Conservation (phyloP, 176 grass and related monocot genomes). For the Calamus simplicifolius region DNA sequence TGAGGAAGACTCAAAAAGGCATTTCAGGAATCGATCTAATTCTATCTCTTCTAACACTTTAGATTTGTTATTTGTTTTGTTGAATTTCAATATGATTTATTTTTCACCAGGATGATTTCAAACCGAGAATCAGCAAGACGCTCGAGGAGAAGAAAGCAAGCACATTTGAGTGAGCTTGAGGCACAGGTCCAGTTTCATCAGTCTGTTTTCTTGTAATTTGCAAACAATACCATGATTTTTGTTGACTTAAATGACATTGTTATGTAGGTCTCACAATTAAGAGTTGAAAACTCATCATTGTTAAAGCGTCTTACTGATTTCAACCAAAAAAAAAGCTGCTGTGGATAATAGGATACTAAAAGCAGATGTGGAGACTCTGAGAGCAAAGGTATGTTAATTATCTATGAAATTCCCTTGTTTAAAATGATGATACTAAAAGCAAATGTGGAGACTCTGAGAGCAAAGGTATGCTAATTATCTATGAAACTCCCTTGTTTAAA, state of each 20-base stretch:
- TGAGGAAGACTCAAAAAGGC: too few species aligned
- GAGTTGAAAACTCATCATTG: slow-evolving; percentile 51
- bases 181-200: slow-evolving; percentile 31
- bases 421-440: slow-evolving; percentile 30
- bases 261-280: slow-evolving; percentile 42
- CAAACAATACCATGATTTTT: too few species aligned
- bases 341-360: slow-evolving; percentile 53
- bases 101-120: slow-evolving; percentile 48
- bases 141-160: slow-evolving; percentile 78
- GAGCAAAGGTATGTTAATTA: slow-evolving; percentile 40
- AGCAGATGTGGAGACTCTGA: slow-evolving; percentile 49
- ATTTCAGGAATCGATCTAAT: too few species aligned
- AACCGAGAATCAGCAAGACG: slow-evolving; percentile 77
- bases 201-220: not conserved
- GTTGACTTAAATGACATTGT: not conserved
- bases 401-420: not conserved
- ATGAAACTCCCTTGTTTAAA: not conserved
- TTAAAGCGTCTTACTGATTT: slow-evolving; percentile 40
- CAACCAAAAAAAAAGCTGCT: slow-evolving; percentile 36
- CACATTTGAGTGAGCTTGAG: slow-evolving; percentile 66
- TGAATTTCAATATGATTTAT: too few species aligned
- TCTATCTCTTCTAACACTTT: too few species aligned
- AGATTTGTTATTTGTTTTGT: too few species aligned
- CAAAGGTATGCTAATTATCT: slow-evolving; percentile 35
- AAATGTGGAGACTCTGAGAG: slow-evolving; percentile 44